Evolutionary conservation across 352 stramenopile species (phyloP).

Genomic region (Phytophthora pistaciae): DNA sequence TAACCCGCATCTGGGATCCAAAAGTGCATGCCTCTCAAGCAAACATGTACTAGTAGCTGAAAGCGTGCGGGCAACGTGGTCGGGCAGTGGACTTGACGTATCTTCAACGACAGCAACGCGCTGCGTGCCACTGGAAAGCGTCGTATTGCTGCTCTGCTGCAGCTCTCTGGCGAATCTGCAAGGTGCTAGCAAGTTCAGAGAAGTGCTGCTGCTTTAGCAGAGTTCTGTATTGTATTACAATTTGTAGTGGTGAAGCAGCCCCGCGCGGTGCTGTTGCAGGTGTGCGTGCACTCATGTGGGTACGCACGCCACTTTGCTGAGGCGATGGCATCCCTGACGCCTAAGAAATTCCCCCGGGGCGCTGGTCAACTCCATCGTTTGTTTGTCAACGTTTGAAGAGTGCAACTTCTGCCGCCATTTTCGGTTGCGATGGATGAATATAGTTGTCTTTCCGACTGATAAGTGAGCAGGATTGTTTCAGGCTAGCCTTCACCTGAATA

Average conservation of each 20-base stretch:
- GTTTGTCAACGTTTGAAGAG: constrained; percentile 2
- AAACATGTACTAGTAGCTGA: neutral
- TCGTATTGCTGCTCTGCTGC: neutral
- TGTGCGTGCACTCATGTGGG: constrained; percentile 20
- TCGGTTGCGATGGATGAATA: neutral
- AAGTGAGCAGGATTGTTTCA: too few relatives aligned
- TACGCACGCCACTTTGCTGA: constrained; percentile 28
- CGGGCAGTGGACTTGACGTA: constrained; percentile 4
- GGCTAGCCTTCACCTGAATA: too few relatives aligned
- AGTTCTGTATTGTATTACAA: neutral
- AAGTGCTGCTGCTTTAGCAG: neutral
- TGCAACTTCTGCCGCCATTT: neutral
- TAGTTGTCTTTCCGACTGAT: too few relatives aligned
- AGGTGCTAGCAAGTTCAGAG: constrained; percentile 15
- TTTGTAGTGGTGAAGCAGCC: neutral
- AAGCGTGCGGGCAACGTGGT: neutral
- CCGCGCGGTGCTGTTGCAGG: neutral
- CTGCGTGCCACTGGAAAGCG: neutral
- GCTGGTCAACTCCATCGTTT: constrained; percentile 8
- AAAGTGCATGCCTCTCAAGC: neutral
- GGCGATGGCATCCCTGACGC: constrained; percentile 21
- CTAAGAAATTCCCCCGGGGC: constrained; percentile 31
- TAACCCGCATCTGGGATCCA: too few relatives aligned
- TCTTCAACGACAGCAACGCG: constrained; percentile 5
- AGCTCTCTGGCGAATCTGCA: neutral